Evolutionary conservation across 2,329 filamentous ascomycete genomes (phyloP), one percentile per base, ranked within the genome.

Genomic region (Apiospora malaysiana): DNA sequence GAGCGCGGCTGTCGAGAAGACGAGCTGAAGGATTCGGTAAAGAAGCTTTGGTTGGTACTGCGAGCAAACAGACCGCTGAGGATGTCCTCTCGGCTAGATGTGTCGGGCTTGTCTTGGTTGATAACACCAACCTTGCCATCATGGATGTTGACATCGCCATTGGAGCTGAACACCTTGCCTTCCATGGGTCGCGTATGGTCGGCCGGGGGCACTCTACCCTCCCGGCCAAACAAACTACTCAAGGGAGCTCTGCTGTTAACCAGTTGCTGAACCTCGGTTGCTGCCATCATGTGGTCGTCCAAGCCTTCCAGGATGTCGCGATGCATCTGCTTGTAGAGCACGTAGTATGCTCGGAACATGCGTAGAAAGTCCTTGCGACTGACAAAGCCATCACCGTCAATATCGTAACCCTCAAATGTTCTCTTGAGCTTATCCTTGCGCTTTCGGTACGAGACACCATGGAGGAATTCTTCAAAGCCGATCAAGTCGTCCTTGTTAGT

Each of bases 331-430:
- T 95, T 94, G 78, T 94, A 96, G 10, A 98, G 88, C 2, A 93
- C 91, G 80, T 97, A 98, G 80, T 97, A 97, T 0, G 95, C 95
- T 59, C 94, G 88, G 81, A 98, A 97, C 82, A 99, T 92, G 70
- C 95, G 91, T 43, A 98, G 82, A 76, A 98, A 97, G 79, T 99
- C 95, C 75, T 92, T 91, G 21, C 96, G 89, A 76, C 92, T 91
- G 56, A 98, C 92, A 75, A 89, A 97, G 14, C 95, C 95, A 81
- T 98, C 95, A 0, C 89, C 88, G 76, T 98, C 94, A 68, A 97
- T 89, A 77, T 99, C 96, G 77, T 97, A 98, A 16, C 94, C 95
- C 70, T 93, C 89, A 78, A 98, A 97, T 2, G 96, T 92, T 72
- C 91, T 89, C 71, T 83, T 85, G 56, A 95, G 85, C 73, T 93